Conservation (phyloP, 352 stramenopile species). For the Phytophthora fragariaefolia region DNA sequence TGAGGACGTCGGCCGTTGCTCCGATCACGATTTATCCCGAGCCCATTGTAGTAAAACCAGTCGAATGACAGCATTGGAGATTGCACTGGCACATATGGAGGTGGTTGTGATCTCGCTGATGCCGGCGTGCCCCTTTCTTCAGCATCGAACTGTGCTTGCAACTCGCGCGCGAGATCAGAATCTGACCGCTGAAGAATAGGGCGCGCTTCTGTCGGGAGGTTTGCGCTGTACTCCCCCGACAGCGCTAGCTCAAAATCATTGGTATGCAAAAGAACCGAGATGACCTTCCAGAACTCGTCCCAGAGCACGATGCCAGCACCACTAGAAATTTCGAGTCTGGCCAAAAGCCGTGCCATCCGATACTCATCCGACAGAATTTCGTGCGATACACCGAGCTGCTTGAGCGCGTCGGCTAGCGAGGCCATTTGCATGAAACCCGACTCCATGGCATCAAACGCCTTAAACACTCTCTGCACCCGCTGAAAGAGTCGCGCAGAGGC, state of each 20-base stretch:
- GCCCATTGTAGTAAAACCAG: constrained; percentile 48
- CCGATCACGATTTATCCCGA: constrained; percentile 18
- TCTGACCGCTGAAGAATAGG: constrained; percentile 56
- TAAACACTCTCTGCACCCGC: constrained; percentile 90
- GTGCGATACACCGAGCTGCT: constrained; percentile 64
- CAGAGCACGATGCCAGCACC: constrained; percentile 92
- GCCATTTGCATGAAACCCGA: constrained; percentile 86
- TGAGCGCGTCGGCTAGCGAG: constrained; percentile 65
- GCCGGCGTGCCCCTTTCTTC: constrained; percentile 34
- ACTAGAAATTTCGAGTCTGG: constrained; percentile 59
- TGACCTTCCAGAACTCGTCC: constrained; percentile 93
- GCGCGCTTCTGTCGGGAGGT: background rate
- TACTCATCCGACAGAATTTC: constrained; percentile 67
- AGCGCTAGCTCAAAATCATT: constrained; percentile 72
- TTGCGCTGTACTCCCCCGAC: constrained; percentile 48
- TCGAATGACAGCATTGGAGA: constrained; percentile 29
- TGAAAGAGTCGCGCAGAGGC: constrained; percentile 82
- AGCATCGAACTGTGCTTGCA: constrained; percentile 80
- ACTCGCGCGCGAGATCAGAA: constrained; percentile 69
- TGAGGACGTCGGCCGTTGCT: constrained; percentile 32
- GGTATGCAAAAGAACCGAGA: constrained; percentile 81
- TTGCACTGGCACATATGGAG: background rate
- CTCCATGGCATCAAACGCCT: constrained; percentile 87
- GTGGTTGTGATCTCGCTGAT: background rate
- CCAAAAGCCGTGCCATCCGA: constrained; percentile 66